Conservation (phyloP, 352 stramenopile species). For the Albugo laibachii region DNA sequence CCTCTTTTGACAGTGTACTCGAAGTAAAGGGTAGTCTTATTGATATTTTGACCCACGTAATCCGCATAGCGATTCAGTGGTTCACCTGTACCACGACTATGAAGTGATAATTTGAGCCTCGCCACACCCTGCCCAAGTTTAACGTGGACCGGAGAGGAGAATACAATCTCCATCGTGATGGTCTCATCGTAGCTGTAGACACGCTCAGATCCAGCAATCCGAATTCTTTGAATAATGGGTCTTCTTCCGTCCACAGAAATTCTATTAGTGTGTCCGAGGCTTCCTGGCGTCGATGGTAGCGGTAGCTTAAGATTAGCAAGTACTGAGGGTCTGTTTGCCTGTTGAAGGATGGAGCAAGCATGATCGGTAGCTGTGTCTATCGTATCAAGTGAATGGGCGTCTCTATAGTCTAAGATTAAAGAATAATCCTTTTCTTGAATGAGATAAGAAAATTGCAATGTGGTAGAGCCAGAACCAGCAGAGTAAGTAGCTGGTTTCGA, state of each 20-base stretch:
- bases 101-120: constrained; percentile 18
- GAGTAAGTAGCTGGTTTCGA: constrained; percentile 29
- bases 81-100: constrained; percentile 8
- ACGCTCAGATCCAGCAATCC: constrained; percentile 39
- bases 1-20: constrained; percentile 56
- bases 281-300: constrained; percentile 38
- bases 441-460: constrained; percentile 41
- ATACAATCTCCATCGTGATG: constrained; percentile 36
- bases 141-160: constrained; percentile 42
- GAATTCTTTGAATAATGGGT: constrained; percentile 22
- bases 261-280: constrained; percentile 47
- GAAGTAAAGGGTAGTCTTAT: constrained; percentile 25
- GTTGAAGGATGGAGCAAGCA: constrained; percentile 26
- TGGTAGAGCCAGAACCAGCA: constrained; percentile 25
- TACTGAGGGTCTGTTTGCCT: constrained; percentile 48
- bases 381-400: constrained; percentile 60
- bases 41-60: constrained; percentile 33
- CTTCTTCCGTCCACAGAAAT: constrained; percentile 46
- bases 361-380: constrained; percentile 9
- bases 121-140: constrained; percentile 9
- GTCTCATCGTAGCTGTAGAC: constrained; percentile 35
- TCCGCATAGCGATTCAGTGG: constrained; percentile 33
- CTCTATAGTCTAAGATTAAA: constrained; percentile 57
- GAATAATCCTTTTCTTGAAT: constrained; percentile 54
- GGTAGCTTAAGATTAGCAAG: constrained; percentile 40